Base-by-base conservation (phyloP, 345 rosid species). In the Euclidium syriacum region DNA sequence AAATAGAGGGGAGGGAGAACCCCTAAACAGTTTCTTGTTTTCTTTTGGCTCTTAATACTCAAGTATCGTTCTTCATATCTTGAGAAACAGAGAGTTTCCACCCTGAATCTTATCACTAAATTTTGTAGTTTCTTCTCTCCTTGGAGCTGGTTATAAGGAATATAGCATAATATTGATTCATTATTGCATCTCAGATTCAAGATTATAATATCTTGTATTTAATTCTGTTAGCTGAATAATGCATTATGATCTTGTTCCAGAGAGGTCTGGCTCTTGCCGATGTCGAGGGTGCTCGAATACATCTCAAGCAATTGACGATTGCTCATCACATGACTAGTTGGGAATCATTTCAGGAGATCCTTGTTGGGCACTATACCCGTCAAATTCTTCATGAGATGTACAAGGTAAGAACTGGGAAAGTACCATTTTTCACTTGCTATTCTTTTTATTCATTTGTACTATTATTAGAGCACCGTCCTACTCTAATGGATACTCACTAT, bases 191-290 rank as follows among this genome's bases (percentile, higher is more conserved):
- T 52, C 24, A 42, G 12, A 46, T 54, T 55, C 11, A 16, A 6
- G 39, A 55, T 36, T 39, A n/a, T 35, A 46, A 6, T 15, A 5
- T 15, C 30, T 29, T 2, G 19, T 56, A 40, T 56, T 14, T 56
- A 14, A 6, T 24, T 40, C 2, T 7, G 22, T 23, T 56, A 23
- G 55, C 47, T 49, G 35, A 64, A 57, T 30, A n/a, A 4, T 39
- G 43, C 34, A 27, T 63, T 52, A 29, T 63, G 40, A 50, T 75
- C 46, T 20, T 20, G 56, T 67, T 46, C 34, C 94, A 92, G 96
- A 85, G 95, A 77, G 84, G 96, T 68, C 84, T 92, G 89, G 98
- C 95, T 73, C 84, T 92, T 61, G 96, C 96, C 42, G 95, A 92
- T 78, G 87, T 92, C 18, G 96, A 92, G 80, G 96, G 95, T 26